phyloP scores from a whole-genome alignment of 164 flowering plant genomes.

The Hamamelis virginiana region DNA sequence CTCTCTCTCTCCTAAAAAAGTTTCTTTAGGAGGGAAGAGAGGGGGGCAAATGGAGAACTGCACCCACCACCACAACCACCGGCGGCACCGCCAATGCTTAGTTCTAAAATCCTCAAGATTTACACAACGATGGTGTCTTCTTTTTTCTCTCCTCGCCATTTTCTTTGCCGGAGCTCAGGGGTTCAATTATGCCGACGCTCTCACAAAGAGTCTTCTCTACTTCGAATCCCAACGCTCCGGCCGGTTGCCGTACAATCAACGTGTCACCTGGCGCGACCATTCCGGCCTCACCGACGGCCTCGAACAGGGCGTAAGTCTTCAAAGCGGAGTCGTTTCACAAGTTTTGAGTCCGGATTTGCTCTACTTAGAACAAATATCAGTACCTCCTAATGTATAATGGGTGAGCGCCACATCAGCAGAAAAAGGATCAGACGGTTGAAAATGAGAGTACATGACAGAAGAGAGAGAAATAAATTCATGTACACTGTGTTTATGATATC shows the following conservation, averaged over 20 bases:
- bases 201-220: conserved; percentile 59
- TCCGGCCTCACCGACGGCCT: conserved; percentile 75
- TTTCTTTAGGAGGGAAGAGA: conserved; percentile 14
- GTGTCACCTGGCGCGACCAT: conserved; percentile 64
- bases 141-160: conserved; percentile 11
- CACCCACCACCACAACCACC: conserved; percentile 3
- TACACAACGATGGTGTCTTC: conserved; percentile 5
- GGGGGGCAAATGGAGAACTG: conserved; percentile 1
- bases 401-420: no score
- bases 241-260: conserved; percentile 59
- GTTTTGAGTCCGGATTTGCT: no score
- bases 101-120: not conserved
- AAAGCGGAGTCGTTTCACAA: no score
- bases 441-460: no score
- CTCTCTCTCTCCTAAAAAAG: conserved; percentile 14
- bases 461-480: no score
- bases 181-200: conserved; percentile 52
- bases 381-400: no score
- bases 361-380: no score
- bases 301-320: conserved; percentile 63
- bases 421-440: no score
- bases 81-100: not conserved
- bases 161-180: conserved; percentile 5
- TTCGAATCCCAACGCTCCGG: conserved; percentile 74
- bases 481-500: no score